Percentiles rank a stretch among this genome's conserved stretches.
phyloP scores from a whole-genome alignment of 352 stramenopile genomes.

The Globisporangium paddicum region DNA sequence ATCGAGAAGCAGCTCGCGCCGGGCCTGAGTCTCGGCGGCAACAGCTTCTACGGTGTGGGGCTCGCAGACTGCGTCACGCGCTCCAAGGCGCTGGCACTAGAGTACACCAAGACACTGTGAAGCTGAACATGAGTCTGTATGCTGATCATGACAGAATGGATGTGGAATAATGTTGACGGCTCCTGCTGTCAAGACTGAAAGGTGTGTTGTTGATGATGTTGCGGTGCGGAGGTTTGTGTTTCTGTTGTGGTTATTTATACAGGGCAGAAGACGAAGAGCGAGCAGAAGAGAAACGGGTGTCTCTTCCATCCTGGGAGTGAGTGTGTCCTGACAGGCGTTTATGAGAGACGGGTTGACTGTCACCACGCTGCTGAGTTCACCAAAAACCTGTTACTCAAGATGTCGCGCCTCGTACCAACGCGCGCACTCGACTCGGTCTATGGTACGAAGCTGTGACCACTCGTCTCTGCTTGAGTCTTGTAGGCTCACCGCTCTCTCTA shows the following conservation, averaged over 20 bases:
- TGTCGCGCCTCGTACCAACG: slow-evolving; percentile 54
- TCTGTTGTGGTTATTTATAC: slow-evolving; percentile 4
- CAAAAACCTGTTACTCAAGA: slow-evolving; percentile 10
- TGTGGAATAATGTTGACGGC: neutral
- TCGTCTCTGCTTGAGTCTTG: neutral
- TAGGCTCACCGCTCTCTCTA: neutral
- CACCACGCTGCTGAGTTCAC: neutral
- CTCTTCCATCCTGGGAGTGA: neutral
- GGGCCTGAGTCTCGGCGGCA: slow-evolving; percentile 60
- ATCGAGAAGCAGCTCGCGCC: slow-evolving; percentile 58
- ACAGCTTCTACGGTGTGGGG: slow-evolving; percentile 86
- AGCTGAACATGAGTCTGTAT: neutral
- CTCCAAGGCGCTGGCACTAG: slow-evolving; percentile 74
- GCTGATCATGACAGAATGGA: neutral
- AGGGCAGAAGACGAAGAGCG: neutral
- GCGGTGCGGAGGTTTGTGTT: neutral
- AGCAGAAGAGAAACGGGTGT: neutral
- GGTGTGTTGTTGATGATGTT: neutral
- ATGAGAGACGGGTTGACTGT: neutral
- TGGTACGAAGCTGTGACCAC: slow-evolving; percentile 26
- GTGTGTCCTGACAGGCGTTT: neutral
- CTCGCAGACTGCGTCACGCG: slow-evolving; percentile 79
- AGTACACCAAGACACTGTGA: slow-evolving; percentile 36
- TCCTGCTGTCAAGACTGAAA: neutral
- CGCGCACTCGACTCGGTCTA: slow-evolving; percentile 77